Base-by-base conservation (phyloP, 225 moss, liverwort and hornwort genomes). In the Physcomitrium patens region DNA sequence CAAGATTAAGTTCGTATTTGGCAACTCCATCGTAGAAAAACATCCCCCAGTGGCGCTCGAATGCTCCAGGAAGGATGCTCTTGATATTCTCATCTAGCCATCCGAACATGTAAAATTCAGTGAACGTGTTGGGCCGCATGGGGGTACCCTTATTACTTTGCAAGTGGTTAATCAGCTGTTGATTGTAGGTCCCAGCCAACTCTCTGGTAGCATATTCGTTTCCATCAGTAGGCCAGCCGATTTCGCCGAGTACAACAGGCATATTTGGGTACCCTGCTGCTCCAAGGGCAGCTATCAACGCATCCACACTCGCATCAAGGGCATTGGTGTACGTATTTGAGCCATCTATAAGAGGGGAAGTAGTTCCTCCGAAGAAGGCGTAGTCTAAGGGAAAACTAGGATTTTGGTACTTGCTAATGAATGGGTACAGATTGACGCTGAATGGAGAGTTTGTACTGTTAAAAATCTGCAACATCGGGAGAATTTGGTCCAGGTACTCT, bases 341-440 rank as follows among this genome's bases (percentile, higher is more conserved):
- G 5, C 65, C 78, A 45, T 86, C 77, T 20, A 73, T 22, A 0
- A 75, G n/a, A 61, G 91, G 71, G 27, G 51, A 63, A 0, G 41
- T 28, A 45, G 55, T 88, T 18, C 81, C 63, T 15, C 64, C 79
- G 26, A 94, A 94, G 67, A 91, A 94, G 8, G 94, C 94, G 41
- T 76, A 94, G 41, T 90, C 90, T 3, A 83, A 14, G 0, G 94
- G 94, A 65, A 91, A 94, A 26, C 60, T 55, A 9, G 79, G 59
- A 68, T 86, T 76, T 67, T 89, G 74, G 0, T 89, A 89, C 43
- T 86, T 80, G 79, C 94, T 94, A 9, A 94, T 87, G 44, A 91
- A 94, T 9, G 94, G 94, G 28, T 94, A 94, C 8, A 94, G 80
- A 60, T 94, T 94, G 46, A 87, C 76, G 75, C 85, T 86, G 62